A percentile compares a stretch with the other conserved stretches of the same genome.
phyloP scores from a whole-genome alignment of 148 eudicot genomes.

The Bassia scoparia region DNA sequence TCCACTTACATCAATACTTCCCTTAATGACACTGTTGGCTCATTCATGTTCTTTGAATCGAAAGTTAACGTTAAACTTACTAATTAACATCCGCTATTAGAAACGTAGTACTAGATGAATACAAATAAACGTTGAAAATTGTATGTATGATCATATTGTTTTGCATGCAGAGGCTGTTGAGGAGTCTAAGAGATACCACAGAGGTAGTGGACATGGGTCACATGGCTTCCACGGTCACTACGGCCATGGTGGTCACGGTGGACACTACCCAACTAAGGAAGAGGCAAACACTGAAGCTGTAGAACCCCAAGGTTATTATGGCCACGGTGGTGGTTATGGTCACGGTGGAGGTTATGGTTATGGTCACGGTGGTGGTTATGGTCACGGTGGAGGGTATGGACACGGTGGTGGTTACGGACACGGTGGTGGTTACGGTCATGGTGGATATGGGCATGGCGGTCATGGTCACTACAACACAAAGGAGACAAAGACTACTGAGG shows the following conservation, averaged over 20 bases:
- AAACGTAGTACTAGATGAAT: too few species aligned
- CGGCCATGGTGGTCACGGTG: neutral
- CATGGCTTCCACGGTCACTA: neutral
- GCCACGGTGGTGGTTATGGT: neutral
- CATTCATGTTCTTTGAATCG: too few species aligned
- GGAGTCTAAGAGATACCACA: too few species aligned
- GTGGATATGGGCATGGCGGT: neutral
- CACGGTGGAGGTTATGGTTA: neutral
- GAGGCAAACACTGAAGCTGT: neutral
- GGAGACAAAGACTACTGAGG: neutral
- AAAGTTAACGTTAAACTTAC: too few species aligned
- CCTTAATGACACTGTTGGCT: too few species aligned
- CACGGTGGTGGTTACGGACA: constrained; percentile 10
- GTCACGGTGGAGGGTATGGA: neutral
- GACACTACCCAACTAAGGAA: neutral
- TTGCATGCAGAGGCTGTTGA: too few species aligned
- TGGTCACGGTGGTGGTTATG: constrained; percentile 3
- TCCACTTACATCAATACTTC: too few species aligned
- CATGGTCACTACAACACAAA: constrained; percentile 4
- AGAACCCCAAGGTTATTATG: neutral
- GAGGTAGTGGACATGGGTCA: neutral
- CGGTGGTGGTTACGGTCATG: too few species aligned
- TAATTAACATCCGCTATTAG: too few species aligned
- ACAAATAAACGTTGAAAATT: too few species aligned
- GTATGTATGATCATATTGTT: too few species aligned